Evolutionary conservation across 805 yeast species (phyloP), one percentile per base, ranked within the genome.

Genomic region (Lachancea quebecensis): DNA sequence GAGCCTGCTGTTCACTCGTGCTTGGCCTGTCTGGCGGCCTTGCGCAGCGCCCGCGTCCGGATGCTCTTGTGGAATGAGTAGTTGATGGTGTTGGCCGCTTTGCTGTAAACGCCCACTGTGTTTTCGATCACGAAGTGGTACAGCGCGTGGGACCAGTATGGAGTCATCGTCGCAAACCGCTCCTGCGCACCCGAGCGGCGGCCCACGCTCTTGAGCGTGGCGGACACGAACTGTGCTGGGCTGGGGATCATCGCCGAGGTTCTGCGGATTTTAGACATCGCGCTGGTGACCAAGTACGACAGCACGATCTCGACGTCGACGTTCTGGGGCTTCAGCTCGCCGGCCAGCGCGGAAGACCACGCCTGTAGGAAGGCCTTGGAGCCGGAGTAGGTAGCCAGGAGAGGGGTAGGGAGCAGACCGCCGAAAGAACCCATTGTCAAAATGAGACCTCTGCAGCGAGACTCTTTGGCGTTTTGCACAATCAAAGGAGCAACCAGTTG

Each of bases 351-450:
- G 42, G 77, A 70, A 40, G 93, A 85, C 98, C 99, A 93, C 48
- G 81, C 78, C 69, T 93, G 97, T 62, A 93, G 74, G 66, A 93
- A 93, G 6, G 95, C 88, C 71, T 93, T 93, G 39, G 97, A 88
- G 18, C 99, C 99, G 15, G 97, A 85, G 70, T 93, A 93, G 10
- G 90, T 85, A 15, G 98, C 95, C 56, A 93, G 75, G 55, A 80
- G 74, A 17, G 99, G 98, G 10, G 96, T 82, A 45, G 99, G 98
- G 39, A 87, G 72, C 54, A 90, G 74, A 3, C 98, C 99, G 44
- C 96, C 95, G 61, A 93, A 91, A 3, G 98, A 91, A 38, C 98
- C 97, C 96, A 93, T 87, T 28, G 93, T 89, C 55, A 93, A 72
- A 48, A 93, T 78, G 57, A 93, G 75, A 34, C 95, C 96, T 50